Evolutionary conservation across 2,329 filamentous ascomycete species (phyloP).

Genomic region (Chrysoporthe cubensis): DNA sequence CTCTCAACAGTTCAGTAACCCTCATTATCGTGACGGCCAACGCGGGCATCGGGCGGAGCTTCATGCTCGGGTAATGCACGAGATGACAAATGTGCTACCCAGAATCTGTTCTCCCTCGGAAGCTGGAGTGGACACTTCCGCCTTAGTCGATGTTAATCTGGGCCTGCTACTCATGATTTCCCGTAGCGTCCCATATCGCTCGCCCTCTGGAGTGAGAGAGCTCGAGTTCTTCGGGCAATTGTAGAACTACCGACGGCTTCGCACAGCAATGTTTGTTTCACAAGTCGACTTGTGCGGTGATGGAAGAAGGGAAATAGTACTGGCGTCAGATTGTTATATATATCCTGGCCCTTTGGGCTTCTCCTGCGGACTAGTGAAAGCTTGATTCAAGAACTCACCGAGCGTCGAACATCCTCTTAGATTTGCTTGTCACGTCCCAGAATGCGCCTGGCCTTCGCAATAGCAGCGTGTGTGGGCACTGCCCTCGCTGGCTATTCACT

Average conservation of each 20-base stretch:
- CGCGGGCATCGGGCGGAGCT: neutral
- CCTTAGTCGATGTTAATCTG: neutral
- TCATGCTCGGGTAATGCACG: neutral
- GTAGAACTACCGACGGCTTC: neutral
- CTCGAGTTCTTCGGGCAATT: neutral
- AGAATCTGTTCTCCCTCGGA: neutral
- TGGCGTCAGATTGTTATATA: neutral
- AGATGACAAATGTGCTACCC: neutral
- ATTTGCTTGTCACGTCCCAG: neutral
- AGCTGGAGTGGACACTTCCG: neutral
- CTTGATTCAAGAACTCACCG: neutral
- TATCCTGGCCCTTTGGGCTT: neutral
- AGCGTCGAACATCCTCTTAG: neutral
- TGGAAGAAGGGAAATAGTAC: neutral
- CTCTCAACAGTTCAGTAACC: neutral
- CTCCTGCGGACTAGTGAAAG: neutral
- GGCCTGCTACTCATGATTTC: neutral
- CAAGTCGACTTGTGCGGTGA: neutral
- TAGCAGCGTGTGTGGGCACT: conserved; percentile 14
- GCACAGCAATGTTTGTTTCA: neutral
- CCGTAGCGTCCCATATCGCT: neutral
- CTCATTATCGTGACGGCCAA: neutral
- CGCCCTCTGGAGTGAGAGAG: neutral
- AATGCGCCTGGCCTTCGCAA: conserved; percentile 12
- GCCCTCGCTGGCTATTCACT: neutral